A percentile compares a stretch with the other conserved stretches of the same genome.
Conservation (phyloP, 1,284 basidiomycete species). For the Malassezia caprae region DNA sequence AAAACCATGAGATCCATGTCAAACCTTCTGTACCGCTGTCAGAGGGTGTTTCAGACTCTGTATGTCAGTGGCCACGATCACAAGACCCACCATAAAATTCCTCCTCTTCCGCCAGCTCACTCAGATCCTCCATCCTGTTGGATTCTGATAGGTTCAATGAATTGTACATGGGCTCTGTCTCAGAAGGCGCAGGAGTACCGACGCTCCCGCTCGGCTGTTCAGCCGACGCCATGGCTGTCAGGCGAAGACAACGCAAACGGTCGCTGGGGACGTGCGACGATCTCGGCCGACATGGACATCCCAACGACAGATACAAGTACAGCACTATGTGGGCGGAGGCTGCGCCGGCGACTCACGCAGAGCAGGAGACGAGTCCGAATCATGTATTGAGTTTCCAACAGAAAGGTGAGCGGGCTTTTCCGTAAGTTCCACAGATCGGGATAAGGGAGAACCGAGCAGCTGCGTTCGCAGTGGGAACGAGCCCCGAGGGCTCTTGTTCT, state of each 20-base stretch:
- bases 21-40: constrained; percentile 50
- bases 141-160: neutral
- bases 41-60: constrained; percentile 34
- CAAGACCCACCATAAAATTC: constrained; percentile 11
- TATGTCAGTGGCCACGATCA: neutral
- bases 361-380: neutral
- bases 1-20: constrained; percentile 99
- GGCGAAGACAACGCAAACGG: neutral
- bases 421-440: neutral
- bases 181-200: neutral
- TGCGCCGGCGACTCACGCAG: neutral
- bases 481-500: neutral
- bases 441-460: neutral
- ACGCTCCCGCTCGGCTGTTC: neutral
- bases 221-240: neutral
- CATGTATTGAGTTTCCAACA: neutral
- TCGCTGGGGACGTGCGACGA: neutral
- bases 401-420: neutral
- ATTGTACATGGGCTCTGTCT: neutral
- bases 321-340: neutral
- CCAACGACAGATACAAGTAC: neutral
- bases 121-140: constrained; percentile 1
- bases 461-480: constrained; percentile 5
- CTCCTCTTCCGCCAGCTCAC: constrained; percentile 16
- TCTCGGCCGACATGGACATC: neutral